Evolutionary conservation across 169 alveolate species (phyloP), one percentile per base, ranked within the genome.

Genomic region (Eimeria maxima): DNA sequence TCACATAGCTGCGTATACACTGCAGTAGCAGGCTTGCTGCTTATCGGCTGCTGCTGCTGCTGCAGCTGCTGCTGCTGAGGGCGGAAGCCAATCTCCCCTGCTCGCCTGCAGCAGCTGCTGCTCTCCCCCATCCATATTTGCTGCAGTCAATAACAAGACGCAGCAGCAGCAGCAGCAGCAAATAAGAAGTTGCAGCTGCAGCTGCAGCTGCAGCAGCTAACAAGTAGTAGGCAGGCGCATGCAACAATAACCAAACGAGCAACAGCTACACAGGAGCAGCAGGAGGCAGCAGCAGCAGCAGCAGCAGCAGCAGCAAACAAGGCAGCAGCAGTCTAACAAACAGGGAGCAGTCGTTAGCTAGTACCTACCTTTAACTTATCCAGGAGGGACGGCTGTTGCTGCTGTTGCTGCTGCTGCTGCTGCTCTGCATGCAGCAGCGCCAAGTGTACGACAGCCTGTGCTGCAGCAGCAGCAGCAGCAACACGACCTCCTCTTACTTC

Each of bases 331-430:
- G 16, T 38, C 1, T 11, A 24, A 38, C 33, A 73, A 33, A 73
- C 22, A 4, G 14, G 42, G 42, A 33, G 74, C 13, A 65, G 27
- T 60, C 69, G 69, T 16, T 18, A 16, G 69, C n/a, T 7, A 16
- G 5, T 33, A 11, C 83, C 24, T 73, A 73, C 83, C 83, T 73
- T 73, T 16, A 73, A 38, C 83, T 73, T 50, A 50, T 73, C 83
- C 29, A 73, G 10, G 7, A 53, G 53, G 47, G 47, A 0, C 5
- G 16, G 38, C 38, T 33, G 38, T 33, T 78, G 89, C 89, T 83
- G 92, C 33, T 83, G 76, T 38, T 83, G 91, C 73, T 83, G 91
- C 76, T 29, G 91, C 53, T 83, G 91, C 91, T 83, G 92, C 63
- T 83, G 92, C 55, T 53, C 78, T 27, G 50, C 76, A 84, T 57